phyloP scores from a whole-genome alignment of 441 rosid genomes.

The Eruca vesicaria region DNA sequence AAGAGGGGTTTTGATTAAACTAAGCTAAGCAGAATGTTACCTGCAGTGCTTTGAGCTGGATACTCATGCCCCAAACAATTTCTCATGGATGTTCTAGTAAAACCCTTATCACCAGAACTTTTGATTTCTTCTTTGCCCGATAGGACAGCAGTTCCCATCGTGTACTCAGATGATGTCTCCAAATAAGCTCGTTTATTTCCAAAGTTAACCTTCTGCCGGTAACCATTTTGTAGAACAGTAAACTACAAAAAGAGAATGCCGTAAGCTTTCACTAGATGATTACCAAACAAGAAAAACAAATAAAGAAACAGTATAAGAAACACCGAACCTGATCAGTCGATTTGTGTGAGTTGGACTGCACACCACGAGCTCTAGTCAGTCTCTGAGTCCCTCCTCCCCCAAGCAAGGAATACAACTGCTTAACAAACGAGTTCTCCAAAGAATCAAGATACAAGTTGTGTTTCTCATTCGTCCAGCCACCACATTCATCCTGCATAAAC shows the following conservation, averaged over 20 bases:
- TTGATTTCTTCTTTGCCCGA: not conserved
- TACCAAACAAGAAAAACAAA: not conserved
- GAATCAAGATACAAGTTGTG: slow-evolving; percentile 57
- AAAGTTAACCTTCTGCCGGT: slow-evolving; percentile 40
- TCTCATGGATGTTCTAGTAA: slow-evolving; percentile 28
- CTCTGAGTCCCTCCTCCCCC: slow-evolving; percentile 29
- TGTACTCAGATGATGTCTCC: too few relatives aligned
- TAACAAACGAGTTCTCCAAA: slow-evolving; percentile 70
- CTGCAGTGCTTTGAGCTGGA: slow-evolving; percentile 32
- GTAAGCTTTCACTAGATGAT: not conserved
- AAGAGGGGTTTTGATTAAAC: not conserved
- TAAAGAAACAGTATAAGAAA: not conserved
- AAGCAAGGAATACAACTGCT: slow-evolving; percentile 52
- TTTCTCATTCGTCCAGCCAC: slow-evolving; percentile 80
- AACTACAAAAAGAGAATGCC: slow-evolving; percentile 39
- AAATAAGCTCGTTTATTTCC: slow-evolving; percentile 34
- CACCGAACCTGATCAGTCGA: slow-evolving; percentile 50
- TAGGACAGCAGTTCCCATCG: not conserved
- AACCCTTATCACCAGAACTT: slow-evolving; percentile 26
- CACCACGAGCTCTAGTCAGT: slow-evolving; percentile 26
- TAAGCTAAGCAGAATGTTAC: slow-evolving; percentile 34
- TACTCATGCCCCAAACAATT: slow-evolving; percentile 28
- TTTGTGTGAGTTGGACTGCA: slow-evolving; percentile 28
- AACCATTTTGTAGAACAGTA: slow-evolving; percentile 47
- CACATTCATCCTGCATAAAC: slow-evolving; percentile 39